These are phyloP conservation scores for Lipomyces mesembrius DNA, from an alignment of 805 yeast species.

Conservation along the genomic window DNA sequence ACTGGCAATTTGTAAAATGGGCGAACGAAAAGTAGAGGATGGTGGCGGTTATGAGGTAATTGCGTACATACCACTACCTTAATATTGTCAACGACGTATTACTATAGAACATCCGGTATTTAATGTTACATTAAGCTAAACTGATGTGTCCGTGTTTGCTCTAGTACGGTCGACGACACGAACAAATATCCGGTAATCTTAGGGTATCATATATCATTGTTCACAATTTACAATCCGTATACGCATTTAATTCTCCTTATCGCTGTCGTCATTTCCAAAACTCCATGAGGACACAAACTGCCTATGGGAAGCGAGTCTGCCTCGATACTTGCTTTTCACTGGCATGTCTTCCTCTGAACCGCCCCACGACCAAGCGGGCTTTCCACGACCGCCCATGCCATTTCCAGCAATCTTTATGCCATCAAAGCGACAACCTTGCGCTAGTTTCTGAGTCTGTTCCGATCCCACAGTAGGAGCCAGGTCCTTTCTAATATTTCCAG, in stretches of 20 bases:
- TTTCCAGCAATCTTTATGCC: constrained; percentile 34
- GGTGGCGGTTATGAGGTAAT: constrained; percentile 31
- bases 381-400: constrained; percentile 36
- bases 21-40: constrained; percentile 13
- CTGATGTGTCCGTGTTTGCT: background rate
- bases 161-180: background rate
- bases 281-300: constrained; percentile 34
- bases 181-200: background rate
- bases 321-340: constrained; percentile 14
- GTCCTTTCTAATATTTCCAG: constrained; percentile 6
- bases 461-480: background rate
- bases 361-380: constrained; percentile 21
- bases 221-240: background rate
- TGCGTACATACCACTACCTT: constrained; percentile 20
- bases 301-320: constrained; percentile 24
- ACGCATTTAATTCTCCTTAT: constrained; percentile 26
- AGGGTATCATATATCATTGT: background rate
- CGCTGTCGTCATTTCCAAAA: constrained; percentile 28
- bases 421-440: constrained; percentile 10
- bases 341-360: background rate
- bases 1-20: constrained; percentile 31
- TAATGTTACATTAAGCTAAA: constrained; percentile 1
- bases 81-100: background rate
- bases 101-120: background rate
- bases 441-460: background rate